Evolutionary conservation across 495 filamentous ascomycete genomes (phyloP), one percentile per base, ranked within the genome.

Genomic region (Penicillium robsamsonii): DNA sequence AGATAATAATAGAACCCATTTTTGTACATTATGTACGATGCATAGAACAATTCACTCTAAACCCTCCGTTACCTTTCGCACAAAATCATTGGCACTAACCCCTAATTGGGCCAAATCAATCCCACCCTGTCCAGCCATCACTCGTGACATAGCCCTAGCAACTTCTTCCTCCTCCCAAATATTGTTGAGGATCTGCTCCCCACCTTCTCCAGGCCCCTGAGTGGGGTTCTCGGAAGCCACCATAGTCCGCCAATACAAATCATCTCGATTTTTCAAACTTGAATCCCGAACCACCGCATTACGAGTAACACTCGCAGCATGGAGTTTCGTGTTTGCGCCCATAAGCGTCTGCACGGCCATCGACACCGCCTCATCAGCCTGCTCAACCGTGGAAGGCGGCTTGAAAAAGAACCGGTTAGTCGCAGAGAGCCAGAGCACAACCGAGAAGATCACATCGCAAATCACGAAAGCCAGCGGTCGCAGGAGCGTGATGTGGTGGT

Each of bases 341-440:
- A 76, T 79, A 45, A 85, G 53, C 48, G 71, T 58, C 44, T 70
- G 60, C 51, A 79, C 60, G 17, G 72, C 71, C 7, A 64, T 57
- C 30, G 76, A 69, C 29, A 85, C 64, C 15, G 70, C 50, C 42
- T 70, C 57, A 5, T 73, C 72, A 15, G 75, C 47, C 49, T 74
- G 71, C 25, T 86, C 82, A 7, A 69, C 73, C n/a, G 75, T 64
- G 11, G 71, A 68, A 2, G 78, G 73, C 29, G 80, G 81, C n/a
- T 69, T 66, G 50, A 80, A 79, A 59, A 86, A 82, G 65, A 79
- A 78, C 13, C 93, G 83, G 61, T 92, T 88, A 18, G 94, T 96
- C 22, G 84, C 81, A 0, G 86, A 82, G 13, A 92, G 75, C 70
- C 86, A 96, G 13, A 96, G 70, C 6, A 87, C 68, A 13, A 66